Base-by-base conservation (phyloP, 768 basidiomycete genomes). In the Chlorophyllum brunneum region DNA sequence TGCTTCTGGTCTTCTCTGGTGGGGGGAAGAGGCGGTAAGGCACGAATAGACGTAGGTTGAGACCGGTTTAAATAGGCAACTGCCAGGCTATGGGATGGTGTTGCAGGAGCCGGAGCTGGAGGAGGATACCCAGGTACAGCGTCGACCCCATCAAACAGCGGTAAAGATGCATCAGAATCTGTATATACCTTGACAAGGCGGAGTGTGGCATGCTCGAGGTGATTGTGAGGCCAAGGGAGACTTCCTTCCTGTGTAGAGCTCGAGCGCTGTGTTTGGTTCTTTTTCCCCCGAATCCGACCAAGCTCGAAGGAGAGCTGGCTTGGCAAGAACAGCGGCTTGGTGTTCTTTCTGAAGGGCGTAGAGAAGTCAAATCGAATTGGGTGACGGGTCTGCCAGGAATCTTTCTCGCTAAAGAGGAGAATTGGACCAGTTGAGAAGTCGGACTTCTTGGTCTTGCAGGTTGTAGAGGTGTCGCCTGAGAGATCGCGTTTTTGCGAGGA, bases 201-300 rank as follows among this genome's bases (percentile, higher is more conserved):
- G 37, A 53, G 37, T 10, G 51, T 53, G 15, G 51, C 37, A 16
- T 39, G 51, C 31, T 53, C 51, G n/a, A 46, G 43, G 18, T 39
- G 43, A 33, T 53, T 39, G 16, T 53, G 51, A 8, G 51, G 43
- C 51, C 51, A 53, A 39, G 51, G 43, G 5, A 53, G 36, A 16
- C 9, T n/a, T n/a, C n/a, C n/a, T 38, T 53, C 51, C 7, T 15
- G 18, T 15, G 43, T 8, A 7, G 3, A 15, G 10, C 7, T 18
- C 20, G 10, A 3, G 13, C 23, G 3, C 7, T 27, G 8, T 3
- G 11, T 2, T 5, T 20, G 24, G 2, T 29, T 33, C 24, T 23
- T 45, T 23, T 39, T 30, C n/a, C 34, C 36, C 9, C 34, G 36
- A n/a, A 45, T 13, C 13, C 42, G 23, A 27, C 51, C 36, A 6